Evolutionary conservation across 2,329 filamentous ascomycete genomes (phyloP).

Genomic region (Leptographium wingfieldii): DNA sequence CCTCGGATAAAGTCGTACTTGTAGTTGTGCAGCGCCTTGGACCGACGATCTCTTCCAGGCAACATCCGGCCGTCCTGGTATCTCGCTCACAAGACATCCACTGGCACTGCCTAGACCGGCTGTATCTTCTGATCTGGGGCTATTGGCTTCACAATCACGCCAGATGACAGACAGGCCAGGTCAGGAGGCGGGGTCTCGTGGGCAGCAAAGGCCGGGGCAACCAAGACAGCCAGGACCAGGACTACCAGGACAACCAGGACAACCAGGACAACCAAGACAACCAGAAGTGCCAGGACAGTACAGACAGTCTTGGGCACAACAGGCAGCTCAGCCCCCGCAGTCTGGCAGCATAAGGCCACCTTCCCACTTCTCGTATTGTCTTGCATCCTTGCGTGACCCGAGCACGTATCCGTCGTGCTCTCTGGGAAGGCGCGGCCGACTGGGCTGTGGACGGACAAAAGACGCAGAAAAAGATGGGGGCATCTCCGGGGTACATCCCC

Average conservation of each 20-base stretch:
- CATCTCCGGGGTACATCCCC: slow-evolving; percentile 6
- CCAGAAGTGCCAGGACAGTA: too few relatives aligned
- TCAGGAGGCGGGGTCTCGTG: too few relatives aligned
- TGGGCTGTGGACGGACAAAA: neutral
- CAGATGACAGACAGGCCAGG: neutral
- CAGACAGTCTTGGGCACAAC: too few relatives aligned
- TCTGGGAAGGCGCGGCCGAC: neutral
- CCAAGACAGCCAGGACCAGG: neutral
- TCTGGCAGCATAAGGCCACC: too few relatives aligned
- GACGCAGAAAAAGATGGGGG: slow-evolving; percentile 2
- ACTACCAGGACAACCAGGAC: neutral
- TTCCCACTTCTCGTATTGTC: neutral
- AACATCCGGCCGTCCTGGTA: too few relatives aligned
- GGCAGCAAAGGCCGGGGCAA: too few relatives aligned
- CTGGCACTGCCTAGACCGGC: neutral
- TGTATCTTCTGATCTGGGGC: neutral
- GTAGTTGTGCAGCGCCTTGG: neutral
- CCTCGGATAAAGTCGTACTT: neutral
- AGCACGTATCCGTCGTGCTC: neutral
- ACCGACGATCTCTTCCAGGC: neutral
- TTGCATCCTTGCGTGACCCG: neutral
- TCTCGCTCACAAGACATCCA: neutral
- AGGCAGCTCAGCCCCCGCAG: neutral
- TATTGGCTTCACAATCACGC: neutral
- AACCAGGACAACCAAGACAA: neutral